Base-by-base conservation (phyloP, 306 rosid species). In the Glycine tomentella region DNA sequence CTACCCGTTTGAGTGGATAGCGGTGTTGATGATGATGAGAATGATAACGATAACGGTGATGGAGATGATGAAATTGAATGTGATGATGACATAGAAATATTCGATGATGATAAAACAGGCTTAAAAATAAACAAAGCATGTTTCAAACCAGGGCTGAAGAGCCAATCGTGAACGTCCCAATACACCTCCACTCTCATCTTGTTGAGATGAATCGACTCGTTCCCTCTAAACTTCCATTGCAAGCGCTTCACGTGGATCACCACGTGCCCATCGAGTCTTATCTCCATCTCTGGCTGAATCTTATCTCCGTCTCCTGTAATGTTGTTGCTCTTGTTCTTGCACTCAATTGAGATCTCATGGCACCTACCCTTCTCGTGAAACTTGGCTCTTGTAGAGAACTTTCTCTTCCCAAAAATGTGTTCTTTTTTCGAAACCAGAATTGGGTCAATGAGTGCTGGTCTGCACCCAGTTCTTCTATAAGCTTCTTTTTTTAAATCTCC, bases 91-190 rank as follows among this genome's bases (percentile, higher is more conserved):
- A 86, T 0, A 13, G 92, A 25, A 7, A 79, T 7, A 36, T 36
- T 36, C 5, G 40, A 36, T 13, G 90, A 69, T 36, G 85, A 63
- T 10, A 83, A 75, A 53, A 88, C 80, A 59, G 97, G 99, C 81
- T 85, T 93, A 69, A 95, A 91, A 68, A 95, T 90, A 76, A 93
- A 95, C 58, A 89, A 81, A 13, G 97, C 99, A 31, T 91, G 92
- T 72, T 94, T 91, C 6, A 90, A 78, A 82, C 97, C 97, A 15
- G 97, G 85, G 82, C 88, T 77, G 51, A 95, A 95, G 7, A 95
- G 86, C 99, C 99, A 95, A 13, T 95, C 97, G 83, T 95, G 99
- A 69, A 95, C 97, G 86, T 95, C 99, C 97, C 97, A 95, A 74
- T 79, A 91, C 1, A 95, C 97, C 72, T 91, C 95, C 52, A 92